Conservation (phyloP, 352 stramenopile species). For the Plasmopara viticola region DNA sequence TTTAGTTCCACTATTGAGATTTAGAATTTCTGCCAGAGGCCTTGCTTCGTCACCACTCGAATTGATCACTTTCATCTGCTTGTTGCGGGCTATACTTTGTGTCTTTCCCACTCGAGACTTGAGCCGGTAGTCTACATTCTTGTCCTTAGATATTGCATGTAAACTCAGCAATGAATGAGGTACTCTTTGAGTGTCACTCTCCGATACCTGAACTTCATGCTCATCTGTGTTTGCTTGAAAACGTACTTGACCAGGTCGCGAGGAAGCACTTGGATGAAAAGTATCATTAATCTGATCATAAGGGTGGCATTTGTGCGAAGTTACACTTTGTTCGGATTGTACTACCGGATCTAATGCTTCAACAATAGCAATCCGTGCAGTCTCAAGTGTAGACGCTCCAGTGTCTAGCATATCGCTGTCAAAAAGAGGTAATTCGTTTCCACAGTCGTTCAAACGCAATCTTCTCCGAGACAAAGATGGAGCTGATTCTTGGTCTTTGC, state of each 20-base stretch:
- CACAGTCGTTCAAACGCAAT: no score
- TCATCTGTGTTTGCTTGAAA: not conserved
- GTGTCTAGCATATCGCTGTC: constrained; percentile 3
- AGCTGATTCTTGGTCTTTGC: not conserved
- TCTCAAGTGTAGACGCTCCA: not conserved
- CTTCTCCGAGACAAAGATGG: not conserved
- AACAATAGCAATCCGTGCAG: not conserved
- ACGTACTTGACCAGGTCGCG: not conserved
- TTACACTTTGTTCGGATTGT: not conserved
- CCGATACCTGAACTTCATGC: not conserved
- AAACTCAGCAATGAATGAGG: not conserved
- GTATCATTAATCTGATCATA: not conserved
- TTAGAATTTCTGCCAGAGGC: constrained; percentile 19
- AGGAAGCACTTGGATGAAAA: not conserved
- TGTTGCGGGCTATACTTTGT: constrained; percentile 1
- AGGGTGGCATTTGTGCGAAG: not conserved
- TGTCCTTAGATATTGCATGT: no score
- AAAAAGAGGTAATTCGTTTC: constrained; percentile 19
- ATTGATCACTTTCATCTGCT: constrained; percentile 12
- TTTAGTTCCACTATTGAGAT: constrained; percentile 3
- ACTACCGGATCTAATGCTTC: not conserved
- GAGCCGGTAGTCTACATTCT: not conserved
- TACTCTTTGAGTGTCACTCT: not conserved
- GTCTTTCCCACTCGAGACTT: constrained; percentile 1
- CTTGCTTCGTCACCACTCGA: constrained; percentile 9